Evolutionary conservation across 495 filamentous ascomycete species (phyloP).

Genomic region (Penicillium diatomitis): DNA sequence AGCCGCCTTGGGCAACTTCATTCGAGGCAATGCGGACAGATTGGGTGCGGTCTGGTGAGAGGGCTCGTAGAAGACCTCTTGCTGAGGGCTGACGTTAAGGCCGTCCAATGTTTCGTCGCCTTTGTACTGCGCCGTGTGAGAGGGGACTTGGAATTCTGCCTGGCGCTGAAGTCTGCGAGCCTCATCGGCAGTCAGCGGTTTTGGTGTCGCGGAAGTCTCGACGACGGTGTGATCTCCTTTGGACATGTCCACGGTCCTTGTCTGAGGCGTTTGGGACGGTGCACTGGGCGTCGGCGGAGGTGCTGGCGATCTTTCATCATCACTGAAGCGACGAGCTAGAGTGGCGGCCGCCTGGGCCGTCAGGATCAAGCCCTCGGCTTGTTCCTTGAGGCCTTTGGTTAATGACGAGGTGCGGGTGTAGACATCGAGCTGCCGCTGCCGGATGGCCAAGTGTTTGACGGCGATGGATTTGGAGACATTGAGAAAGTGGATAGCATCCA

Average conservation of each 20-base stretch:
- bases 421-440: constrained; percentile 66
- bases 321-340: constrained; percentile 48
- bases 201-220: constrained; percentile 3
- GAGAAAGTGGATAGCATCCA: constrained; percentile 72
- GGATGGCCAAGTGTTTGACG: constrained; percentile 68
- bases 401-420: constrained; percentile 72
- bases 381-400: constrained; percentile 53
- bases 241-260: constrained; percentile 11
- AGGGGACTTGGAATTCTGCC: constrained; percentile 49
- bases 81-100: constrained; percentile 36
- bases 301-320: constrained; percentile 44
- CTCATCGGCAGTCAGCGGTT: constrained; percentile 24
- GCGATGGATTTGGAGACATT: constrained; percentile 71
- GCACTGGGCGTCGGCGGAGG: constrained; percentile 9
- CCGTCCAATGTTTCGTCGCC: constrained; percentile 8
- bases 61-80: constrained; percentile 52
- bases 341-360: constrained; percentile 55
- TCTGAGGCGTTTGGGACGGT: constrained; percentile 10
- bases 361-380: constrained; percentile 53
- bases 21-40: constrained; percentile 46
- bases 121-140: constrained; percentile 22
- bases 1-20: constrained; percentile 49
- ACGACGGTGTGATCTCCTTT: constrained; percentile 3
- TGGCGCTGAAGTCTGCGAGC: constrained; percentile 40
- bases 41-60: constrained; percentile 35